Percentiles rank a stretch among this genome's conserved stretches.
Conservation (phyloP, 306 rosid genomes). For the Rosa chinensis region DNA sequence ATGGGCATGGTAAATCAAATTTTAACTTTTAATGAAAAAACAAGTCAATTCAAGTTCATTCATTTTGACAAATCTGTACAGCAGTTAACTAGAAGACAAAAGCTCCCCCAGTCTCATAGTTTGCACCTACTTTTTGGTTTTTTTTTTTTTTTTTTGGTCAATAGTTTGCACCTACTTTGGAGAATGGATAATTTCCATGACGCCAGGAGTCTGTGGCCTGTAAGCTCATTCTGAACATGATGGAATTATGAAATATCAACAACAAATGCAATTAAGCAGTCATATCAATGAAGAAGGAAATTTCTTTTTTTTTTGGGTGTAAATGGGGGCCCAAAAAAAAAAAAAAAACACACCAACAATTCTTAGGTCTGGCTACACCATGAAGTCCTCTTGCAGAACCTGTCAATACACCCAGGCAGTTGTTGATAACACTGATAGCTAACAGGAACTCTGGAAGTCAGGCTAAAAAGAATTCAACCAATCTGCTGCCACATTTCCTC, state of each 20-base stretch:
- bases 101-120: background rate
- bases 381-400: background rate
- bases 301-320: background rate
- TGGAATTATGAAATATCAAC: background rate
- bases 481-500: background rate
- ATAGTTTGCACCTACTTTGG: background rate
- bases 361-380: background rate
- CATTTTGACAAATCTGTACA: background rate
- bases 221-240: background rate
- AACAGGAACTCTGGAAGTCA: background rate
- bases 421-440: background rate
- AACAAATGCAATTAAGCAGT: constrained; percentile 1
- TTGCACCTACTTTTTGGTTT: background rate
- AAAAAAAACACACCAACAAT: background rate
- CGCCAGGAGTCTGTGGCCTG: background rate
- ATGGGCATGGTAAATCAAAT: background rate
- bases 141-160: too few relatives aligned
- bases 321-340: background rate
- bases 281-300: background rate
- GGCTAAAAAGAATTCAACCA: background rate
- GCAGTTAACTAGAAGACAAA: background rate
- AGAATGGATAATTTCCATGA: background rate
- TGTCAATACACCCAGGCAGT: background rate
- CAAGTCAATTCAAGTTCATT: background rate
- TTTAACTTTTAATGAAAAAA: background rate